Base-by-base conservation (phyloP, 208 protist genomes). In the Crithidia fasciculata region DNA sequence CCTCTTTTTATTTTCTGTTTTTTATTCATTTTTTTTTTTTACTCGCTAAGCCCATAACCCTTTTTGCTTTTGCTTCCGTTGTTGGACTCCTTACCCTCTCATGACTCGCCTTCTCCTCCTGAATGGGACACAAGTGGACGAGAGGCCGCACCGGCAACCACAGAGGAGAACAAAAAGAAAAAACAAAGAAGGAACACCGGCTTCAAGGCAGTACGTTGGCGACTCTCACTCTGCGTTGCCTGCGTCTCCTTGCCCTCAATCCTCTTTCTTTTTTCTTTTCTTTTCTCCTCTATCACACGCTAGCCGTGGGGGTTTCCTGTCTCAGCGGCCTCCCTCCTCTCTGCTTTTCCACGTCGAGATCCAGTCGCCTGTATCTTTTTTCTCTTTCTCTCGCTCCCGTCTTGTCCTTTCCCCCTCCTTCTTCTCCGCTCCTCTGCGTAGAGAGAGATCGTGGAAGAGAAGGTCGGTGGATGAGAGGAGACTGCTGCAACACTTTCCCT, bases 1-100 rank as follows among this genome's bases (percentile, higher is more conserved):
- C 37, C 41, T 28, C 58, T 45, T 56, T 12, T 69, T 59, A 36
- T 47, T 0, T 69, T 12, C 8, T 54, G 49, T 69, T 47, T 69
- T 50, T 69, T 69, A 3, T 28, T 59, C 8, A 12, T 53, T 55
- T 18, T 55, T 12, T 55, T 19, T 55, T 5, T 15, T 55, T 55
- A 5, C 6, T 55, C 45, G 45, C 45, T 49, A 13, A 49, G 45
- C 45, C 45, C 45, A 49, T 15, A 8, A 49, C 12, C 12, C 45
- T 49, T 49, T 8, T 49, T 49, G 9, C 12, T 49, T 13, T 49
- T 49, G 7, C 12, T 49, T 49, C 45, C 28, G 28, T 28, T 28
- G 28, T 28, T 28, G 28, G 28, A 28, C 12, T 49, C 45, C 45
- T 49, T 49, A 15, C 45, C 12, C 45, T 49, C 45, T 49, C 45